phyloP scores from a whole-genome alignment of 495 filamentous ascomycete species.

The Glarea lozoyensis region DNA sequence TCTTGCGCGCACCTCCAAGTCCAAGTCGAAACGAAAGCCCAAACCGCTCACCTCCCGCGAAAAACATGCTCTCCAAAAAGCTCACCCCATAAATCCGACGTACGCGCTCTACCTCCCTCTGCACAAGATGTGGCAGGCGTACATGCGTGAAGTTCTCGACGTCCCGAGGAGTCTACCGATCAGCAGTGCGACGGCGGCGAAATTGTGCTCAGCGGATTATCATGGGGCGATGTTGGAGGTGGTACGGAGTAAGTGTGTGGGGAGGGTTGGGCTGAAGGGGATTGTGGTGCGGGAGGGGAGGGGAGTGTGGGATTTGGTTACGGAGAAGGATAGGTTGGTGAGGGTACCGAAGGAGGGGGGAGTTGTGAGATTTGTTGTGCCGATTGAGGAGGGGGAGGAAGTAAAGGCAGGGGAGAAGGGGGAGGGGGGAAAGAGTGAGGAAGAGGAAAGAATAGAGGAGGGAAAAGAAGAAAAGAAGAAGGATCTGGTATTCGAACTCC shows the following conservation, averaged over 20 bases:
- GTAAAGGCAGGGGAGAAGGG: conserved; percentile 12
- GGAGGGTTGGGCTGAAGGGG: conserved; percentile 72
- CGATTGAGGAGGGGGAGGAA: conserved; percentile 15
- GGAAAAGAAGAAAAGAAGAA: conserved; percentile 12
- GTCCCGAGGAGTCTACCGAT: conserved; percentile 18
- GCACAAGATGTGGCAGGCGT: conserved; percentile 69
- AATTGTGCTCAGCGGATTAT: conserved; percentile 75
- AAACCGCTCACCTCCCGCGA: conserved; percentile 72
- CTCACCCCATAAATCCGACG: too few species aligned
- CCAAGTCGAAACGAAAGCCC: conserved; percentile 55
- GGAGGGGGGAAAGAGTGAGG: conserved; percentile 16
- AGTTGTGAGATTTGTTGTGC: conserved; percentile 69
- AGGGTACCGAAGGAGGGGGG: conserved; percentile 83
- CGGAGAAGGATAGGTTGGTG: conserved; percentile 54
- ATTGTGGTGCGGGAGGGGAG: conserved; percentile 85
- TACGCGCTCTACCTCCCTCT: conserved; percentile 70
- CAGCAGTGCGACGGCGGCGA: conserved; percentile 46
- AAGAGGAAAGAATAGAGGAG: background rate
- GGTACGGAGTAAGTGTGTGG: conserved; percentile 67
- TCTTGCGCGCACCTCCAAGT: conserved; percentile 33
- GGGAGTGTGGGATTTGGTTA: conserved; percentile 79
- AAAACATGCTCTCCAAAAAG: conserved; percentile 63
- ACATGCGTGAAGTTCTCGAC: conserved; percentile 69
- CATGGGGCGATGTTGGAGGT: conserved; percentile 84
- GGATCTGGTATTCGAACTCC: conserved; percentile 71